Percentiles rank a stretch among this genome's conserved stretches.
These are phyloP conservation scores for Mortierella sp. DNA, from an alignment of 371 early-diverging fungal species.

Conservation along the genomic window DNA sequence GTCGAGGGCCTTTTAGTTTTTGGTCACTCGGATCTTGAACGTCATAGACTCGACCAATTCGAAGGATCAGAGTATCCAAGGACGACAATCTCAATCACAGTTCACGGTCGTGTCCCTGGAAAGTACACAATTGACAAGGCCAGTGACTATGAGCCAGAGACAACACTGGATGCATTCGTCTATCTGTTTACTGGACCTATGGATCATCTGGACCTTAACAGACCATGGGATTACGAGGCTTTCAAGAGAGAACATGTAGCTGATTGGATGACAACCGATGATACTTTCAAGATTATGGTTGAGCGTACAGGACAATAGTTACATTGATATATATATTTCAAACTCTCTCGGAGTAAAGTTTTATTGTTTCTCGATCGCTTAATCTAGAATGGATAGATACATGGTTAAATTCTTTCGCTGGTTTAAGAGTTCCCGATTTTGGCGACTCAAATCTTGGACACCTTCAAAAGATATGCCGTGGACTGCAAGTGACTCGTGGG, in stretches of 20 bases:
- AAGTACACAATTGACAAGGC: constrained; percentile 3
- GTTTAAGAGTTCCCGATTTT: no score
- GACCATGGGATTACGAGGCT: constrained; percentile 44
- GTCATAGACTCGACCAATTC: constrained; percentile 36
- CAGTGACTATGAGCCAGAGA: constrained; percentile 11
- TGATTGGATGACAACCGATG: constrained; percentile 26
- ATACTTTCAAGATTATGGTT: constrained; percentile 32
- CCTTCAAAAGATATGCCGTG: no score
- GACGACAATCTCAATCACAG: constrained; percentile 4
- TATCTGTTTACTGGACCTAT: constrained; percentile 31
- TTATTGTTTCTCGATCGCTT: no score
- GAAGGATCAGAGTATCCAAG: constrained; percentile 45
- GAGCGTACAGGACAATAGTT: constrained; percentile 8
- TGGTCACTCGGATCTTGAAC: constrained; percentile 39
- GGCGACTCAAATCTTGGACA: no score
- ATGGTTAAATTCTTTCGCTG: no score
- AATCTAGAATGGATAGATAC: no score
- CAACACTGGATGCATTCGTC: constrained; percentile 21
- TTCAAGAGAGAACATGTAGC: constrained; percentile 36
- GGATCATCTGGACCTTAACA: constrained; percentile 24
- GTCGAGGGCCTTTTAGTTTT: constrained; percentile 44
- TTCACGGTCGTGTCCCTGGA: constrained; percentile 25
- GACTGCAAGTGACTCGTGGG: no score
- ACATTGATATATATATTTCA: neutral
- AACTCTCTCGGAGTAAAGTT: neutral